phyloP scores from a whole-genome alignment of 306 rosid species.

The Crotalaria pallida region DNA sequence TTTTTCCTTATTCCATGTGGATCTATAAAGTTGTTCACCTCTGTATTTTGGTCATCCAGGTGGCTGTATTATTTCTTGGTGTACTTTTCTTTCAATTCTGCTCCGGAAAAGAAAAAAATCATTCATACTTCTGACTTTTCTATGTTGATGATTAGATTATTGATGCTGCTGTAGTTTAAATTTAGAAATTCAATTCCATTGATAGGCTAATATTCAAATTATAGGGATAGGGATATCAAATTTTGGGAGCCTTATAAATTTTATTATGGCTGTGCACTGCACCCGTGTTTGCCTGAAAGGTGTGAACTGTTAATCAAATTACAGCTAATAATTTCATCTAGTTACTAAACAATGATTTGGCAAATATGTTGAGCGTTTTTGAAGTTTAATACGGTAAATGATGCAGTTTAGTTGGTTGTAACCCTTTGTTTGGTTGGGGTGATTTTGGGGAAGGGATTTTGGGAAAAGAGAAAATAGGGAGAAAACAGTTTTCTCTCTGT shows the following conservation, averaged over 20 bases:
- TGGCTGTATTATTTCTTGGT: background rate
- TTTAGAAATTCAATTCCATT: background rate
- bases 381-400: too few species aligned
- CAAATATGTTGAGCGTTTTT: too few species aligned
- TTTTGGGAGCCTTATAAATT: background rate
- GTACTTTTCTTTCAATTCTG: background rate
- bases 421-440: too few species aligned
- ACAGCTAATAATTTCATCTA: background rate
- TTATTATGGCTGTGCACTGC: too few species aligned
- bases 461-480: too few species aligned
- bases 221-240: background rate
- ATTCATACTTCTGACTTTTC: background rate
- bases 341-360: background rate
- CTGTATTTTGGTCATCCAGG: constrained; percentile 13
- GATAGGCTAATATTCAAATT: background rate
- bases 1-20: constrained; percentile 9
- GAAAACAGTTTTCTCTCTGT: too few species aligned
- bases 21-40: constrained; percentile 14
- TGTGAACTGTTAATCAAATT: background rate
- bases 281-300: too few species aligned
- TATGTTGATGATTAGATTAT: background rate
- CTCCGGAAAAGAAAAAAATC: background rate
- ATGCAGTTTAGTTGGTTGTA: too few species aligned
- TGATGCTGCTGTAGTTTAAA: background rate
- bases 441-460: too few species aligned